Conservation (phyloP, 2,329 filamentous ascomycete genomes). For the Pseudogymnoascus sp. region DNA sequence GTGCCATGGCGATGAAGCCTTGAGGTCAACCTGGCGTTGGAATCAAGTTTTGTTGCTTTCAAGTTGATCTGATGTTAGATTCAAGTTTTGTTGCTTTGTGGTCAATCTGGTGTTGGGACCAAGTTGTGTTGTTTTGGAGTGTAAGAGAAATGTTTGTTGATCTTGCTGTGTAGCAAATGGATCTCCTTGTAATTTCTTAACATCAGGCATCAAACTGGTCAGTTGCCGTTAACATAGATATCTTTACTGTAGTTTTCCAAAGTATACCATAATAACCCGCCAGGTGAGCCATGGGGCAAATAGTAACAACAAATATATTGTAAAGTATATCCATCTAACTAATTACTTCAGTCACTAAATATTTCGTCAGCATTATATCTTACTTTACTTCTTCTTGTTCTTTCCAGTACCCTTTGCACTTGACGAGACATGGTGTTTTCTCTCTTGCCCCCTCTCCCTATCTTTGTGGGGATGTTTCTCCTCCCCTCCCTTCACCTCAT, state of each 20-base stretch:
- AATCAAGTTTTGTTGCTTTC: neutral
- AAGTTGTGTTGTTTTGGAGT: neutral
- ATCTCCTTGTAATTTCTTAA: neutral
- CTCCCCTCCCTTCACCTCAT: neutral
- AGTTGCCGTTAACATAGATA: neutral
- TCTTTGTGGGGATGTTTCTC: neutral
- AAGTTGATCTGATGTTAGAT: neutral
- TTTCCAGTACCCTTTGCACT: slow-evolving; percentile 3
- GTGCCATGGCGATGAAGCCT: neutral
- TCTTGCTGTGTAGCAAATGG: neutral
- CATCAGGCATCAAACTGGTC: neutral
- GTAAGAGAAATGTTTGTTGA: neutral
- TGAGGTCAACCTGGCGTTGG: neutral
- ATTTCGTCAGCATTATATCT: neutral
- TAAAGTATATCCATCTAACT: neutral
- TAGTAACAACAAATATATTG: neutral
- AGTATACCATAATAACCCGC: neutral
- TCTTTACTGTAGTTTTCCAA: neutral
- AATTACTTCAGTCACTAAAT: slow-evolving; percentile 1
- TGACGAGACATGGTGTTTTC: neutral
- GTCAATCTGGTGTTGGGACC: neutral
- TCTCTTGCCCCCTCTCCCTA: neutral
- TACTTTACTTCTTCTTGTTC: neutral
- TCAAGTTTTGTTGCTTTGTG: neutral
- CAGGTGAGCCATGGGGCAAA: neutral